These are phyloP conservation scores for Protoeuglena noctilucae DNA, from an alignment of 139 green algal genomes.

Conservation along the genomic window DNA sequence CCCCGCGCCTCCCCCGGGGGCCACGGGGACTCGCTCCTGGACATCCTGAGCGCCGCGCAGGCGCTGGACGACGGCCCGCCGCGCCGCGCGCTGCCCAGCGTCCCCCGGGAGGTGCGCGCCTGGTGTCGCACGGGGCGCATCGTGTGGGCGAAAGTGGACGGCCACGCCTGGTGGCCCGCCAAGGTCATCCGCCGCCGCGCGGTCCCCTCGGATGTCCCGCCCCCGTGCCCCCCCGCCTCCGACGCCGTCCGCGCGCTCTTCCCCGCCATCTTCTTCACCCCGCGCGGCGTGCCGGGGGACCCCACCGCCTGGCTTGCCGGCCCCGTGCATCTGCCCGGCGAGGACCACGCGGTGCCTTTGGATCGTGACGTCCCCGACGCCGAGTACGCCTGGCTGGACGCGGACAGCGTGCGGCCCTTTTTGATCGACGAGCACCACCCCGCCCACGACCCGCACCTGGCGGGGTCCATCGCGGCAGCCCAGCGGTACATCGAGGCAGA, in stretches of 20 bases:
- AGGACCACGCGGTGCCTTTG: too few relatives aligned
- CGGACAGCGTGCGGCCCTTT: background rate
- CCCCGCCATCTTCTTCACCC: constrained; percentile 78
- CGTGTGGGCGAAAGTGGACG: constrained; percentile 85
- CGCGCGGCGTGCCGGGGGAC: constrained; percentile 62
- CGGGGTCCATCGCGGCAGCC: background rate
- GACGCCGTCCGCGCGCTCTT: constrained; percentile 43
- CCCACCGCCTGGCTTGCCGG: too few relatives aligned
- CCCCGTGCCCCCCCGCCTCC: constrained; percentile 33
- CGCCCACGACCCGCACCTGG: background rate
- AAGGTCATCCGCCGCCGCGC: constrained; percentile 54
- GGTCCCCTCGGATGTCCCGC: constrained; percentile 63
- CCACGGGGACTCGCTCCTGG: constrained; percentile 47
- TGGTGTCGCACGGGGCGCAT: constrained; percentile 43
- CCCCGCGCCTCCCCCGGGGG: background rate
- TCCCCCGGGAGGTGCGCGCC: background rate
- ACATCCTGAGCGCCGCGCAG: constrained; percentile 22
- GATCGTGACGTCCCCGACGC: too few relatives aligned
- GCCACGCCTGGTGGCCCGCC: constrained; percentile 82
- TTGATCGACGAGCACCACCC: background rate
- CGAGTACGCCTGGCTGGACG: background rate
- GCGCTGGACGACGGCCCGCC: background rate
- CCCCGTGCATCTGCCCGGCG: too few relatives aligned
- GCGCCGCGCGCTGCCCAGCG: background rate
- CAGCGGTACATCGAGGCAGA: background rate